Evolutionary conservation across 2,329 filamentous ascomycete genomes (phyloP), one percentile per base, ranked within the genome.

Genomic region (Pezicula neosporulosa): DNA sequence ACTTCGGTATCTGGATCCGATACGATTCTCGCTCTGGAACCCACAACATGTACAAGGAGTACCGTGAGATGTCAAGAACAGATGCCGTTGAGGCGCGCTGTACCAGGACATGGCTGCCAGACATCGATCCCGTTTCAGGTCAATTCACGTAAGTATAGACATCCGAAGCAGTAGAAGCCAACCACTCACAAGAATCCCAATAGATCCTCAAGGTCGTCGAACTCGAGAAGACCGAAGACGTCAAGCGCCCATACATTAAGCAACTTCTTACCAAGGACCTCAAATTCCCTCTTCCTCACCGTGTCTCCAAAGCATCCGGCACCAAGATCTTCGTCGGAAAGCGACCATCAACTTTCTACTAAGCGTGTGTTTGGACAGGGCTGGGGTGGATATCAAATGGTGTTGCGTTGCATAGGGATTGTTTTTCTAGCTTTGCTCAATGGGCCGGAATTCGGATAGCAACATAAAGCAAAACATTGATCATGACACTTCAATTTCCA

Each of bases 11-110:
- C 86, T 99, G 95, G 95, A 87, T 99, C 81, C 92, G 95, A 75
- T 99, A 99, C 83, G 93, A 99, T 82, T 99, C 95, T 60, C 93
- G 94, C 78, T 97, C 94, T 69, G 94, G 94, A 70, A 99, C 94
- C 70, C 94, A 99, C 91, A 99, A 99, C 89, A 99, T 99, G 94
- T 99, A 99, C 90, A 97, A 97, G 87, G 94, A 99, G 87, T 97
- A 97, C 89, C 90, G 94, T 75, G 94, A 97, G 85, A 89, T 97
- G 85, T 93, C 89, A 74, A 85, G 94, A 77, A 89, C 87, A 71
- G 93, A 94, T 66, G 94, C 94, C 64, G 93, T 97, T 70, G 89
- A 97, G 80, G 80, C 93, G 80, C 93, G 66, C 86, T 99, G 73
- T 99, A 99, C 88, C 89, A 94, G 79, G 94, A 99, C 82, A 97